phyloP scores from a whole-genome alignment of 495 filamentous ascomycete genomes.

The Cairneyella variabilis region DNA sequence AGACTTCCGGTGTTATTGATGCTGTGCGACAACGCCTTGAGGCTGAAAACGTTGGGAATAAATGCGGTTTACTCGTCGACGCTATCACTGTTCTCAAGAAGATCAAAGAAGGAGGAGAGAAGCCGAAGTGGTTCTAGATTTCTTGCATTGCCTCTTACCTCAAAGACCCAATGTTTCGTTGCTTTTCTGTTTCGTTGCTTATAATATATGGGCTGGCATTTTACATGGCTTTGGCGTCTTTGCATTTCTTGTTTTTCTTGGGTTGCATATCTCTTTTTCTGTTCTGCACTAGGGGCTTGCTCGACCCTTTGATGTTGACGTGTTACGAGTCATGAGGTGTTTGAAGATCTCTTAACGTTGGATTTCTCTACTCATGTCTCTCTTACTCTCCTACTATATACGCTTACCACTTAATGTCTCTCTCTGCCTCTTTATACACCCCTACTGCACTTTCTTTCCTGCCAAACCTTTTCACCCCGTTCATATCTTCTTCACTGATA shows the following conservation, averaged over 20 bases:
- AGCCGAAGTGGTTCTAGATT: constrained; percentile 22
- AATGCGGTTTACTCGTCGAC: constrained; percentile 21
- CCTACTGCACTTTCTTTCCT: no score
- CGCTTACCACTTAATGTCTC: no score
- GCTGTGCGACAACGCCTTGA: constrained; percentile 15
- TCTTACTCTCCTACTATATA: neutral
- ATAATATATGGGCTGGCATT: neutral
- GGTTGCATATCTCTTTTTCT: neutral
- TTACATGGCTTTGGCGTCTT: neutral
- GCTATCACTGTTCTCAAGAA: constrained; percentile 19
- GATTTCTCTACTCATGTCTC: no score
- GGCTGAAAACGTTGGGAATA: constrained; percentile 14
- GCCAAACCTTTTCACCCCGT: no score
- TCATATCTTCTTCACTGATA: no score
- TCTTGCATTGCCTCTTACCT: neutral
- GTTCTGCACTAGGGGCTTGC: no score
- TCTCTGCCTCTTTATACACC: no score
- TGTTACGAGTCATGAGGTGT: constrained; percentile 7
- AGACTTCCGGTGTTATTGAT: constrained; percentile 18
- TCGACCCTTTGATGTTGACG: neutral
- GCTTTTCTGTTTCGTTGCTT: neutral
- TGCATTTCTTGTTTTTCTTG: neutral
- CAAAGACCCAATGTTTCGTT: neutral
- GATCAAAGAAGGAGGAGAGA: constrained; percentile 19
- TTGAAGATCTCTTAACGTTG: constrained; percentile 14